phyloP scores from a whole-genome alignment of 2,329 filamentous ascomycete genomes.

The Penicillium italicum region DNA sequence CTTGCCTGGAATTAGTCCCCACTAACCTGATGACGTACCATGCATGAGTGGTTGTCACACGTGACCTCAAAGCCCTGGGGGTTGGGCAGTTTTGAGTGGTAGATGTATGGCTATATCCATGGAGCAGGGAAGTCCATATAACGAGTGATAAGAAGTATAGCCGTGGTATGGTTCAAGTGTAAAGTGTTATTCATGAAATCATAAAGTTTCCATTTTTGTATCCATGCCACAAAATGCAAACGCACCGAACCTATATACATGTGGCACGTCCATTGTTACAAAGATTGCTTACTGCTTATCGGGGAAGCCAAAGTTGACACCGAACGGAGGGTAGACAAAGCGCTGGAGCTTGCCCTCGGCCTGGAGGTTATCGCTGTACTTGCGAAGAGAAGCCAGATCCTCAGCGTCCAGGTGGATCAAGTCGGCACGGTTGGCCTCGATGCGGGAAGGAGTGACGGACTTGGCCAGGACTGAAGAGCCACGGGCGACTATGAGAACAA shows the following conservation, averaged over 20 bases:
- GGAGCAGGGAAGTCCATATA: neutral
- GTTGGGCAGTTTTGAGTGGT: neutral
- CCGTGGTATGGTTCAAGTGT: neutral
- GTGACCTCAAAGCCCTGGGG: neutral
- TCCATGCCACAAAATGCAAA: slow-evolving; percentile 4
- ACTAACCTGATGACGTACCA: neutral
- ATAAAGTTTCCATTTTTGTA: slow-evolving; percentile 7
- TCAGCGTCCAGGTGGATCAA: slow-evolving; percentile 38
- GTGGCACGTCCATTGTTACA: neutral
- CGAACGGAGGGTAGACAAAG: slow-evolving; percentile 67
- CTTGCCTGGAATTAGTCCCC: neutral
- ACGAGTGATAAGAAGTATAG: neutral
- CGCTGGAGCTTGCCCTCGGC: slow-evolving; percentile 35
- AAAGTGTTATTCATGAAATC: slow-evolving; percentile 1
- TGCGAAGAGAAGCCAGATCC: slow-evolving; percentile 38
- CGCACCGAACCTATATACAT: slow-evolving; percentile 1
- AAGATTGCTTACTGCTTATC: slow-evolving; percentile 50
- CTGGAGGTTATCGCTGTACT: slow-evolving; percentile 34
- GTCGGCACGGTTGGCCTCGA: slow-evolving; percentile 39
- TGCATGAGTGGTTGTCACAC: neutral
- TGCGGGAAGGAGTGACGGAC: slow-evolving; percentile 41
- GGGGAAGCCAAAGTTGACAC: slow-evolving; percentile 67
- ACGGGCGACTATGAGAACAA: slow-evolving; percentile 31
- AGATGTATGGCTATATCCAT: neutral
- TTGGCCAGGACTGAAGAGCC: slow-evolving; percentile 43